A percentile compares a stretch with the other conserved stretches of the same genome.
phyloP scores from a whole-genome alignment of 73 alveolate species.

The Paramecium biaurelia region DNA sequence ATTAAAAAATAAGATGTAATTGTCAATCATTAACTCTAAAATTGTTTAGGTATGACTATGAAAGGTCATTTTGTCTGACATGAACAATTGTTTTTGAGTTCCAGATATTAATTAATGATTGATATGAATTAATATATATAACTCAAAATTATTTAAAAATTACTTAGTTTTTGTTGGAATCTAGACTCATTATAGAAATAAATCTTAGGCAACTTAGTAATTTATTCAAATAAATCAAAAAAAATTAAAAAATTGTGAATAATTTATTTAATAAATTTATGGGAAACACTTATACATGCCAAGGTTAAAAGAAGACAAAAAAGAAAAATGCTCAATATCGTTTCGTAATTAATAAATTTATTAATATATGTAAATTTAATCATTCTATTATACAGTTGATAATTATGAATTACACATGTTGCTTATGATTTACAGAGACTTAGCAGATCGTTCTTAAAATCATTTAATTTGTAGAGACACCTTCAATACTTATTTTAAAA shows the following conservation, averaged over 20 bases:
- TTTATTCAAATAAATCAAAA: not conserved
- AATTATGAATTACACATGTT: not conserved
- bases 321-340: not conserved
- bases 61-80: not conserved
- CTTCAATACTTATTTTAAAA: not conserved
- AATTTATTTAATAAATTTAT: not conserved
- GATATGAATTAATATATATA: not conserved
- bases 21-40: not conserved
- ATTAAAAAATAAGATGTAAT: not conserved
- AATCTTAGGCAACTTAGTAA: not conserved
- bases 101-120: not conserved
- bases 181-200: not conserved
- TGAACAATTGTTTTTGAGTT: not conserved
- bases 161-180: not conserved
- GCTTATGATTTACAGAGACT: not conserved
- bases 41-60: not conserved
- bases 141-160: not conserved
- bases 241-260: constrained; percentile 9
- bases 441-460: constrained; percentile 1
- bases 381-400: not conserved
- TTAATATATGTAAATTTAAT: not conserved
- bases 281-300: not conserved
- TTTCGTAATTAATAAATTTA: not conserved
- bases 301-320: not conserved
- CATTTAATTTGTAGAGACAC: not conserved